Evolutionary conservation across 352 stramenopile species (phyloP).

Genomic region (Globisporangium echinulatum): DNA sequence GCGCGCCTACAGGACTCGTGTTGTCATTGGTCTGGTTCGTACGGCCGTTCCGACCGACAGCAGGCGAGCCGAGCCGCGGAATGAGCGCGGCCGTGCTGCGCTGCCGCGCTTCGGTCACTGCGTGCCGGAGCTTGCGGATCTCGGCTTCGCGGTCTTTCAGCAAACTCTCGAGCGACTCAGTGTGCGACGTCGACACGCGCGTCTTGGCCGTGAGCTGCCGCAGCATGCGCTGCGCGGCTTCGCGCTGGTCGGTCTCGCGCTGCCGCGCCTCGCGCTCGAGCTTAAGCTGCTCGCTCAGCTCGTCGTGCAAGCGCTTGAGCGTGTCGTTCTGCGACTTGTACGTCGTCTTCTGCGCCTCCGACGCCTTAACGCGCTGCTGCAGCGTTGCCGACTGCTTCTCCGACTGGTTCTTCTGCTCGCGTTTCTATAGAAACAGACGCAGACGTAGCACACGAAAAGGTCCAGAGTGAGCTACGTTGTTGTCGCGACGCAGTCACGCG

Average conservation of each 20-base stretch:
- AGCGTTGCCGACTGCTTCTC: slow-evolving; percentile 81
- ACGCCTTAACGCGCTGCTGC: slow-evolving; percentile 72
- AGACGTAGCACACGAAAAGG: not conserved
- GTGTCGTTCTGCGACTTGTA: slow-evolving; percentile 57
- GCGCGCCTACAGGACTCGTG: slow-evolving; percentile 4
- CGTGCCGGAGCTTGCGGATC: slow-evolving; percentile 69
- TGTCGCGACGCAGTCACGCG: not conserved
- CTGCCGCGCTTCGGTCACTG: slow-evolving; percentile 64
- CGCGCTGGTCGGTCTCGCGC: slow-evolving; percentile 60
- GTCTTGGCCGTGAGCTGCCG: slow-evolving; percentile 64
- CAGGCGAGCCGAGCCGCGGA: slow-evolving; percentile 36
- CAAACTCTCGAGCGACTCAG: slow-evolving; percentile 59
- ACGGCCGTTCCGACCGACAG: slow-evolving; percentile 7
- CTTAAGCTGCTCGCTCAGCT: slow-evolving; percentile 65
- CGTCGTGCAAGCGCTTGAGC: slow-evolving; percentile 61
- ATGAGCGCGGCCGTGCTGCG: slow-evolving; percentile 70
- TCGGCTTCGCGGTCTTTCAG: slow-evolving; percentile 74
- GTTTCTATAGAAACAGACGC: slow-evolving; percentile 59
- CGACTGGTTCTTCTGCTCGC: slow-evolving; percentile 89
- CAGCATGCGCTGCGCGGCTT: slow-evolving; percentile 51
- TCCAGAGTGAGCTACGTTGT: too few species aligned
- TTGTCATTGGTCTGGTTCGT: slow-evolving; percentile 31
- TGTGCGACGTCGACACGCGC: slow-evolving; percentile 58
- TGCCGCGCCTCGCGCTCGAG: slow-evolving; percentile 62
- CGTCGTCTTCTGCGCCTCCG: slow-evolving; percentile 62